Percentiles rank a stretch among this genome's conserved stretches.
phyloP scores from a whole-genome alignment of 1,284 basidiomycete genomes.

The Clitocybe nebularis region DNA sequence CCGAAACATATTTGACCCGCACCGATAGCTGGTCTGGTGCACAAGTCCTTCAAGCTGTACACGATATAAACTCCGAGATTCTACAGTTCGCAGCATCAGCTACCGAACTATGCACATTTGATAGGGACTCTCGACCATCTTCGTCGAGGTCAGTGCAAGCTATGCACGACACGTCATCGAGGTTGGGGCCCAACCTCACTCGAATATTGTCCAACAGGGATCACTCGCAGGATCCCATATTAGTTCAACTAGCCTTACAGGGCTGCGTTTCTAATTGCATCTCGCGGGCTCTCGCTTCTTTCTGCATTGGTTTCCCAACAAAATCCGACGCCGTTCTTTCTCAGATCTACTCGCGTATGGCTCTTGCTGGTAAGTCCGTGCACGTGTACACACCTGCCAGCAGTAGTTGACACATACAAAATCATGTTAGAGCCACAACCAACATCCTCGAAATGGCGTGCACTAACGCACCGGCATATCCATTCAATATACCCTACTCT shows the following conservation, averaged over 20 bases:
- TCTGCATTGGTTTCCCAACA: conserved; percentile 69
- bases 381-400: not conserved
- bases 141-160: conserved; percentile 39
- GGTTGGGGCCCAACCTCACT: conserved; percentile 56
- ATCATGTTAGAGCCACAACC: conserved; percentile 59
- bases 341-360: conserved; percentile 64
- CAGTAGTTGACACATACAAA: not conserved
- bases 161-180: conserved; percentile 54
- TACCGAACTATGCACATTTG: conserved; percentile 57
- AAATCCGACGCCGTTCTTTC: conserved; percentile 63
- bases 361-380: conserved; percentile 48
- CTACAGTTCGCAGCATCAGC: conserved; percentile 71
- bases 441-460: conserved; percentile 70
- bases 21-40: conserved; percentile 72
- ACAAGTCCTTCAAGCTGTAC: conserved; percentile 71
- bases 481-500: conserved; percentile 64
- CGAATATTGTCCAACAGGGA: conserved; percentile 57
- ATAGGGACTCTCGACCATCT: conserved; percentile 29
- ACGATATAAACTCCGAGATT: conserved; percentile 75
- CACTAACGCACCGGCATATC: conserved; percentile 63
- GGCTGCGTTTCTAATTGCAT: conserved; percentile 64
- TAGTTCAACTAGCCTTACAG: conserved; percentile 71
- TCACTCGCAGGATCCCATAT: conserved; percentile 67
- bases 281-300: conserved; percentile 58
- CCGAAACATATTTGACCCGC: conserved; percentile 66